A percentile compares a stretch with the other conserved stretches of the same genome.
Conservation (phyloP, 177 flowering plant species). For the Vitis hybrid region DNA sequence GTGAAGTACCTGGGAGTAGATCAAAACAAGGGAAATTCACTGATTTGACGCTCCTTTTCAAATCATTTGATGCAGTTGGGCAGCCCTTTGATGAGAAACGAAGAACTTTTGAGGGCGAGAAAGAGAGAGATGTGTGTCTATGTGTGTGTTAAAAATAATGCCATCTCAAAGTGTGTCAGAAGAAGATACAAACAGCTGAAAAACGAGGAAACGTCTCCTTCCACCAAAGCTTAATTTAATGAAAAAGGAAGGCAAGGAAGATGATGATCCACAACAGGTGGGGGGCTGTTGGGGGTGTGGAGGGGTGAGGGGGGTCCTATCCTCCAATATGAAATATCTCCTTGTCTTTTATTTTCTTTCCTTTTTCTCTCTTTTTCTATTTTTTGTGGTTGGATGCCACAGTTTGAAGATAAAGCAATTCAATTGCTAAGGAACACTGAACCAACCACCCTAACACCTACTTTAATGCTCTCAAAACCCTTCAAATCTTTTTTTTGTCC, state of each 20-base stretch:
- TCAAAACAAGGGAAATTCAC: constrained; percentile 45
- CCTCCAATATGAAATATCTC: constrained; percentile 26
- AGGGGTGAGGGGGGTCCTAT: constrained; percentile 11
- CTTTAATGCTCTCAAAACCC: constrained; percentile 28
- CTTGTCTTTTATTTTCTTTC: constrained; percentile 23
- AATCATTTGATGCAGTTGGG: constrained; percentile 55
- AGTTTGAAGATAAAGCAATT: constrained; percentile 62
- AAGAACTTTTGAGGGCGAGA: constrained; percentile 17
- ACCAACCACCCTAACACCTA: constrained; percentile 60
- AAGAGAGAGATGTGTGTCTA: constrained; percentile 15
- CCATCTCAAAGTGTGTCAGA: constrained; percentile 40
- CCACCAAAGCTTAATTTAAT: constrained; percentile 24
- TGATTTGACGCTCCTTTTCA: constrained; percentile 66
- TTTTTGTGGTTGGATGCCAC: constrained; percentile 58
- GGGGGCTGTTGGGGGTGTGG: background rate
- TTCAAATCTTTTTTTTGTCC: background rate
- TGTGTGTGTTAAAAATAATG: constrained; percentile 9
- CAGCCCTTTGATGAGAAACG: constrained; percentile 15
- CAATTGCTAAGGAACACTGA: constrained; percentile 34
- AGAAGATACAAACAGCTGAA: constrained; percentile 66
- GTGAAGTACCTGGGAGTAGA: constrained; percentile 49
- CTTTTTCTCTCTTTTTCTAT: constrained; percentile 12
- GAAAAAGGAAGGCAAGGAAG: constrained; percentile 6
- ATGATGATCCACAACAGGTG: constrained; percentile 12
- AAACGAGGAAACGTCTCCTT: constrained; percentile 93